Percentiles rank a stretch among this genome's conserved stretches.
Conservation (phyloP, 2,329 filamentous ascomycete genomes). For the Neonectria sp. region DNA sequence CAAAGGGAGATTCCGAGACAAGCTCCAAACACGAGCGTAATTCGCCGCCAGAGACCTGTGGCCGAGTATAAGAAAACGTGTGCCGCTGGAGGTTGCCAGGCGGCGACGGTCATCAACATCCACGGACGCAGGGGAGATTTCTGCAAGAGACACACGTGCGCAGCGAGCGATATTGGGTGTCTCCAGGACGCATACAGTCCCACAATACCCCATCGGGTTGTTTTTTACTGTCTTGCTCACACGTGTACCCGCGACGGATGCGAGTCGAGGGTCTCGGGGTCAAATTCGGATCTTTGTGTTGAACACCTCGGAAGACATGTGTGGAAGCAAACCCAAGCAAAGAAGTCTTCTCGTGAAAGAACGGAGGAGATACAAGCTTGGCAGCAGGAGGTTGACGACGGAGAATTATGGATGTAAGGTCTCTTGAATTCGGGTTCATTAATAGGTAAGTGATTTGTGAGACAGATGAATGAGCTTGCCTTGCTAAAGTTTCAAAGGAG, state of each 20-base stretch:
- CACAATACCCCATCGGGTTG: not conserved
- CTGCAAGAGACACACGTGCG: constrained; percentile 40
- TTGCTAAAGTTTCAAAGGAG: not conserved
- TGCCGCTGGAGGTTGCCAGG: constrained; percentile 22
- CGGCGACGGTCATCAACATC: not conserved
- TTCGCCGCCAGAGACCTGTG: not conserved
- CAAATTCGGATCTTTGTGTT: not conserved
- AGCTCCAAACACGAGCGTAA: not conserved
- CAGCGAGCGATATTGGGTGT: constrained; percentile 30
- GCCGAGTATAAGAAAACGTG: constrained; percentile 6
- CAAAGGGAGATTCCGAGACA: not conserved
- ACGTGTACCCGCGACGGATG: constrained; percentile 14
- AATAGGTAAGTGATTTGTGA: not conserved
- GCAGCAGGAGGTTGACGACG: not conserved
- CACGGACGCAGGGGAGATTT: constrained; percentile 29
- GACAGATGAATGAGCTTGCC: not conserved
- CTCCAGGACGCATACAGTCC: constrained; percentile 27
- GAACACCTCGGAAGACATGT: not conserved
- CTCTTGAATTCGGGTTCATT: not conserved
- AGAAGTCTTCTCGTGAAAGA: not conserved
- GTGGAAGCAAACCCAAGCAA: too few relatives aligned
- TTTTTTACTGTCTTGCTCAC: constrained; percentile 30
- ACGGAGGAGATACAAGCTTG: not conserved
- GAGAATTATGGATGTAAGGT: not conserved
- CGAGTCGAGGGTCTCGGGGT: not conserved